phyloP scores from a whole-genome alignment of 176 grass and related monocot genomes.

The Aechmea fasciata region DNA sequence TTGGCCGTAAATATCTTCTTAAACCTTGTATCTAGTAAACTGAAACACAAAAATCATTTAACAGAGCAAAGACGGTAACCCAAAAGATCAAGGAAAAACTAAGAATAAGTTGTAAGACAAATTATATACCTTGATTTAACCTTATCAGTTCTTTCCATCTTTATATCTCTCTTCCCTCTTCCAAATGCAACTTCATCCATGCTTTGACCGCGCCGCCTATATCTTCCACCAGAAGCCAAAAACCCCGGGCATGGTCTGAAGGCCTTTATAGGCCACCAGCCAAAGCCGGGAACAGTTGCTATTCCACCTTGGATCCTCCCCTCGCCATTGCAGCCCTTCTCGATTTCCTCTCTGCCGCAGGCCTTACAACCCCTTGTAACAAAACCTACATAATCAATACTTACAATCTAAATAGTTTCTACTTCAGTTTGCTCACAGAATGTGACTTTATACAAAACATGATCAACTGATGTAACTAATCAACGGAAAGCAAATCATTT shows the following conservation, averaged over 20 bases:
- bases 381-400: neutral
- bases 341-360: slow-evolving; percentile 50
- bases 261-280: slow-evolving; percentile 96
- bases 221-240: slow-evolving; percentile 68
- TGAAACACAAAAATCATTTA: no score
- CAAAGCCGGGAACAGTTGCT: slow-evolving; percentile 67
- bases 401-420: neutral
- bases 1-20: no score
- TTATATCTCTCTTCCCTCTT: slow-evolving; percentile 27
- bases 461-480: neutral
- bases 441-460: neutral
- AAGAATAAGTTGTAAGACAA: neutral
- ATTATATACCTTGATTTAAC: slow-evolving; percentile 13
- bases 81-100: neutral
- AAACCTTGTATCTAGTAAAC: no score
- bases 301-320: slow-evolving; percentile 91
- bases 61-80: neutral
- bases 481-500: no score
- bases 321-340: slow-evolving; percentile 86
- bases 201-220: slow-evolving; percentile 72
- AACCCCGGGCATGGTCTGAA: slow-evolving; percentile 81
- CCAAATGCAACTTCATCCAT: slow-evolving; percentile 86
- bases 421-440: neutral
- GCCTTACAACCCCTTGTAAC: slow-evolving; percentile 55
- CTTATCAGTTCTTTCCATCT: slow-evolving; percentile 23